Conservation (phyloP, 2,329 filamentous ascomycete genomes). For the Nannizziopsis barbatae region DNA sequence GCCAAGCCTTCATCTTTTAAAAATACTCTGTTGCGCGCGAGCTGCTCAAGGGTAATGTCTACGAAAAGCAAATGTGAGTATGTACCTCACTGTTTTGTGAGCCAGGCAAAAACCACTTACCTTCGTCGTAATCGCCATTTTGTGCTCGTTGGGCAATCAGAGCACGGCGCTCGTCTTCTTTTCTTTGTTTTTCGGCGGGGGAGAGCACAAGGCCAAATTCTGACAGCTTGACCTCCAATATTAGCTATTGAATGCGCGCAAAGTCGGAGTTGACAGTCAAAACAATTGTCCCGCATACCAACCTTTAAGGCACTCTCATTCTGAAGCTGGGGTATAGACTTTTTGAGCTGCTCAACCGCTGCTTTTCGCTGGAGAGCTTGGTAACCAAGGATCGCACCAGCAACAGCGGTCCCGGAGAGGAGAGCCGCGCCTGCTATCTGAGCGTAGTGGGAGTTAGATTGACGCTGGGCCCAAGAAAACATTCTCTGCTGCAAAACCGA, state of each 20-base stretch:
- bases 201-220: slow-evolving; percentile 37
- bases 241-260: slow-evolving; percentile 16
- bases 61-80: slow-evolving; percentile 13
- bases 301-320: slow-evolving; percentile 43
- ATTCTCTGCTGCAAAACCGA: slow-evolving; percentile 21
- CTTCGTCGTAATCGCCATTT: slow-evolving; percentile 54
- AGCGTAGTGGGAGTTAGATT: slow-evolving; percentile 31
- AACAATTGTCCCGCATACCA: slow-evolving; percentile 5
- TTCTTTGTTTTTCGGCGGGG: slow-evolving; percentile 24
- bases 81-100: not conserved
- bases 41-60: slow-evolving; percentile 87
- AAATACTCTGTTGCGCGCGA: slow-evolving; percentile 87
- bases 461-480: slow-evolving; percentile 37
- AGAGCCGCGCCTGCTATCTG: slow-evolving; percentile 36
- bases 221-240: slow-evolving; percentile 36
- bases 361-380: slow-evolving; percentile 46
- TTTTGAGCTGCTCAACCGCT: slow-evolving; percentile 48
- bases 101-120: slow-evolving; percentile 23
- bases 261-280: no score
- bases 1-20: slow-evolving; percentile 68
- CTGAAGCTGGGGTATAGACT: slow-evolving; percentile 46
- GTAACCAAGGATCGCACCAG: slow-evolving; percentile 45
- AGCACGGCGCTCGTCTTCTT: slow-evolving; percentile 48
- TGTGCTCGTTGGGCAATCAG: slow-evolving; percentile 50
- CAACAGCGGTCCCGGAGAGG: slow-evolving; percentile 35